Evolutionary conservation across 805 yeast genomes (phyloP), one percentile per base, ranked within the genome.

Genomic region (Candida sphagnicola): DNA sequence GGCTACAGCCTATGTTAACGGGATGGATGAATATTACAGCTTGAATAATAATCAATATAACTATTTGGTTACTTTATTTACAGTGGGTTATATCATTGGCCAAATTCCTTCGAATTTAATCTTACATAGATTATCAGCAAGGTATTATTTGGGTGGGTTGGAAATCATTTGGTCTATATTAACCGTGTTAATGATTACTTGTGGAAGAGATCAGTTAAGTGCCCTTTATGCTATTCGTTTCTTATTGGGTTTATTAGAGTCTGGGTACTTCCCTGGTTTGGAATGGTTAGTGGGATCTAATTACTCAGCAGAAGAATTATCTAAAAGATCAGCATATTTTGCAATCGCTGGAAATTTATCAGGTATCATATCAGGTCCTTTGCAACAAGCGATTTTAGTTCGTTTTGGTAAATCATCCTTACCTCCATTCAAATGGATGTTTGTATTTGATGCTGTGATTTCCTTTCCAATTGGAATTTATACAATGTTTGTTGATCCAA

Each of bases 191-290:
- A 54, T 60, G 57, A 50, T 59, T 21, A 49, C 59, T 3, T 47
- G 50, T 30, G 52, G 51, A 24, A n/a, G 31, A 14, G 37, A 23
- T 15, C 47, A 46, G 28, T 41, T 61, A 24, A 43, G 46, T 11
- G 49, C 56, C 2, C 34, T 61, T 15, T 60, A 60, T 38, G 61
- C 54, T 1, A 25, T 61, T 5, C 41, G 74, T 42, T 62, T 72
- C 30, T 42, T 70, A 3, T 40, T 71, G 17, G 80, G 78, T 1
- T 51, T 75, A 18, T 47, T 61, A 8, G 79, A 74, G 40, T 60
- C 72, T 11, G 78, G 77, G 0, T 72, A 65, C 47, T 74, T 73
- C 51, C 84, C 88, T 4, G 78, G 77, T 15, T 67, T 78, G 40
- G 83, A 80, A 47, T 79, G 75, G 47, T 57, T 78, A 33, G 49